Conservation (phyloP, 2,329 filamentous ascomycete species). For the Hypoxylon sp. region DNA sequence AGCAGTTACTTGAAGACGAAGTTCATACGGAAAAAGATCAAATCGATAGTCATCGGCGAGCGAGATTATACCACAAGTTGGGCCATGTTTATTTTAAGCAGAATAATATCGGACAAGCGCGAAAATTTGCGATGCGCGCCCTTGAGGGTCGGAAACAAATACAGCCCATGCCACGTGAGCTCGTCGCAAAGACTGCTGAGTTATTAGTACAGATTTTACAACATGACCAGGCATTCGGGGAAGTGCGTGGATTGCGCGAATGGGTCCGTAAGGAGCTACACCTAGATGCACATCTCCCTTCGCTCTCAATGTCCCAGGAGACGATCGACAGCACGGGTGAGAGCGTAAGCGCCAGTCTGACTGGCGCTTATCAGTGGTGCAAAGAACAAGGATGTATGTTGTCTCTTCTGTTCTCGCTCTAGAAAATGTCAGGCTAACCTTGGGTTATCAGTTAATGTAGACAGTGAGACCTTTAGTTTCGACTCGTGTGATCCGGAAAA, state of each 20-base stretch:
- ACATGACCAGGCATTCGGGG: constrained; percentile 38
- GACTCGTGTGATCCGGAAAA: constrained; percentile 34
- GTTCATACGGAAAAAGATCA: constrained; percentile 20
- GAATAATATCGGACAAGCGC: constrained; percentile 32
- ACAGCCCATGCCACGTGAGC: constrained; percentile 16
- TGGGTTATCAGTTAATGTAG: constrained; percentile 36
- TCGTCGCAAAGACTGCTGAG: constrained; percentile 40
- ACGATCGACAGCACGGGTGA: not conserved
- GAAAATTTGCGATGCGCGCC: constrained; percentile 37
- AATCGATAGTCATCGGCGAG: constrained; percentile 30
- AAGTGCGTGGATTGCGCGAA: constrained; percentile 40
- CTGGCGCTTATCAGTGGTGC: constrained; percentile 42
- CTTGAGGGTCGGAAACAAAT: constrained; percentile 37
- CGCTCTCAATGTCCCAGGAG: constrained; percentile 1
- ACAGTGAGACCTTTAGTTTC: constrained; percentile 39
- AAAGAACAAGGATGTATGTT: constrained; percentile 34
- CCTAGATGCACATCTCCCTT: constrained; percentile 1
- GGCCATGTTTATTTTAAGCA: constrained; percentile 38
- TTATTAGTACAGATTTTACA: constrained; percentile 39
- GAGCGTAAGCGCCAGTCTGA: constrained; percentile 6
- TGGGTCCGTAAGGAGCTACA: constrained; percentile 37
- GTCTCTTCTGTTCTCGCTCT: not conserved
- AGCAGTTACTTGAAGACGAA: constrained; percentile 37
- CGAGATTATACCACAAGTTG: constrained; percentile 44
- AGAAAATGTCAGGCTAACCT: constrained; percentile 9